phyloP scores from a whole-genome alignment of 1,139 yeast genomes.

The Taphrina pruni region DNA sequence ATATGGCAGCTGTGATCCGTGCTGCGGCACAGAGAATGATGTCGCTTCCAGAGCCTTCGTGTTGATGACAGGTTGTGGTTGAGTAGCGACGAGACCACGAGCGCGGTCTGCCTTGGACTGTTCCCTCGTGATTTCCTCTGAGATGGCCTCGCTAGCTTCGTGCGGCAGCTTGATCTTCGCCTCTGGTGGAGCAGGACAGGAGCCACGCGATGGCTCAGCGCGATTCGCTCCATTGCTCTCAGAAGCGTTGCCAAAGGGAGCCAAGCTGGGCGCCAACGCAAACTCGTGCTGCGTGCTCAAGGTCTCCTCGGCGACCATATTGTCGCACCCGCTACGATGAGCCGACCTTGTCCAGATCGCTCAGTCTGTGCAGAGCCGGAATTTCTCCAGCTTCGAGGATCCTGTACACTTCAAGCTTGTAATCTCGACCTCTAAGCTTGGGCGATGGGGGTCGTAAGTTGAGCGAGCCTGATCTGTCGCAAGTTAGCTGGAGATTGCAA shows the following conservation, averaged over 20 bases:
- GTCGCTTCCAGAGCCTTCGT: conserved; percentile 37
- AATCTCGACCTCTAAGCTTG: too few relatives aligned
- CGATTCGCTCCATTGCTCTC: conserved; percentile 15
- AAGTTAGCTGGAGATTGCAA: too few relatives aligned
- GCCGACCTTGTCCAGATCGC: not conserved
- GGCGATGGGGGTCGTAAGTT: too few relatives aligned
- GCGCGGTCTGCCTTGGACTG: conserved; percentile 16
- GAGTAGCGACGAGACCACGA: conserved; percentile 15
- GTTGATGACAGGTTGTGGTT: conserved; percentile 30
- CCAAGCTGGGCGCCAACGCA: conserved; percentile 20
- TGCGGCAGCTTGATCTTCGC: conserved; percentile 14
- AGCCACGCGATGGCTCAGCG: conserved; percentile 22
- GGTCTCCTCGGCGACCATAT: not conserved
- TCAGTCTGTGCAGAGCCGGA: not conserved
- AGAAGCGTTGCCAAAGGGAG: conserved; percentile 17
- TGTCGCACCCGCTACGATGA: not conserved
- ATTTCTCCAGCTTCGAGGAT: not conserved
- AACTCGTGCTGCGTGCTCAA: conserved; percentile 7
- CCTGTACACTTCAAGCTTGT: too few relatives aligned
- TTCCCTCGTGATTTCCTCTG: conserved; percentile 10
- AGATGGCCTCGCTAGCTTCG: conserved; percentile 5
- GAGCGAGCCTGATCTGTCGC: too few relatives aligned
- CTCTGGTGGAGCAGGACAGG: conserved; percentile 16
- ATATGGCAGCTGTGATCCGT: conserved; percentile 5
- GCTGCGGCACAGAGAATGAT: conserved; percentile 11